These are phyloP conservation scores for Saccharomyces hybrid DNA, from an alignment of 1,139 yeast genomes.

Conservation along the genomic window DNA sequence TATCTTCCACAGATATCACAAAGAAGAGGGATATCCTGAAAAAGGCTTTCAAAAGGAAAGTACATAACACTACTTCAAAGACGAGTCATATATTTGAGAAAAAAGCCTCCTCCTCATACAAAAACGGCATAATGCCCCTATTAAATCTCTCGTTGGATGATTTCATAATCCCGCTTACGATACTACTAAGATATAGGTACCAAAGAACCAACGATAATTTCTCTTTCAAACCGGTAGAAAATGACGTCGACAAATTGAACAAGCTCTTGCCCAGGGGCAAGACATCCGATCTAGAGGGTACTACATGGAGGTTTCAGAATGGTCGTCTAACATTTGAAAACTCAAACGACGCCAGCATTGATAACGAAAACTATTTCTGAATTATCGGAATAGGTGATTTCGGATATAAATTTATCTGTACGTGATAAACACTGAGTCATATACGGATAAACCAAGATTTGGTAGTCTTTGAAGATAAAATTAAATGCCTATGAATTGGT, in stretches of 20 bases:
- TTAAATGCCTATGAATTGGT: not conserved
- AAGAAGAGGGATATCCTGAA: constrained; percentile 8
- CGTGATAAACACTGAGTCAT: not conserved
- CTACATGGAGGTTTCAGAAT: constrained; percentile 18
- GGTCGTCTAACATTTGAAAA: not conserved
- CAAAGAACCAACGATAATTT: constrained; percentile 25
- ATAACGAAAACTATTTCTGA: not conserved
- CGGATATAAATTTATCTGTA: not conserved
- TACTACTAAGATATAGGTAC: constrained; percentile 25
- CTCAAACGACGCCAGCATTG: not conserved
- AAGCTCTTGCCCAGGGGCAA: constrained; percentile 23
- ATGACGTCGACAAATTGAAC: constrained; percentile 12
- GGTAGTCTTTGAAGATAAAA: not conserved
- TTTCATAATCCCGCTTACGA: constrained; percentile 26
- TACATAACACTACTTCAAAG: not conserved
- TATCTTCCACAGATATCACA: constrained; percentile 9
- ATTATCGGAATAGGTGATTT: no score
- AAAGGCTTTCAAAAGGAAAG: constrained; percentile 7
- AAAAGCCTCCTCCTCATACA: not conserved
- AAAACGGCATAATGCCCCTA: constrained; percentile 12
- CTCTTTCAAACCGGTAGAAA: constrained; percentile 20
- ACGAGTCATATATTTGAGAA: constrained; percentile 3
- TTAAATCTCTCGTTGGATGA: constrained; percentile 18
- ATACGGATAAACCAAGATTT: not conserved
- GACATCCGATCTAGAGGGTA: constrained; percentile 17